Conservation (phyloP, 495 filamentous ascomycete genomes). For the Neurospora africana region DNA sequence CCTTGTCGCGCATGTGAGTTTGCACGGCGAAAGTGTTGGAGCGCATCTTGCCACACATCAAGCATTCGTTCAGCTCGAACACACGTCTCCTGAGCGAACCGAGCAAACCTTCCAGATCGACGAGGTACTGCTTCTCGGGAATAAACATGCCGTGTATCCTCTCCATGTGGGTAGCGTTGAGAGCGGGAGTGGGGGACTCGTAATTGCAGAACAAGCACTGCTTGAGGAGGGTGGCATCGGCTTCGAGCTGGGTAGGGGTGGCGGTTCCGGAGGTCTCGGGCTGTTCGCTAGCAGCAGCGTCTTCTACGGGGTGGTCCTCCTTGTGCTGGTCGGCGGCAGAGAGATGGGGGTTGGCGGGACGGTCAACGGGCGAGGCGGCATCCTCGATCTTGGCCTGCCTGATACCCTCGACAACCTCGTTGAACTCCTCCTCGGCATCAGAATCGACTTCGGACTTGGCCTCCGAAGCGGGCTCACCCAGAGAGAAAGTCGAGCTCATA, state of each 20-base stretch:
- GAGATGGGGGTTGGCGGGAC: constrained; percentile 47
- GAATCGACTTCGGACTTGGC: constrained; percentile 38
- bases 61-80: constrained; percentile 59
- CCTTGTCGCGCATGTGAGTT: constrained; percentile 93
- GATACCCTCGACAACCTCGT: constrained; percentile 64
- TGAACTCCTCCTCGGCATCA: constrained; percentile 65
- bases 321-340: constrained; percentile 37
- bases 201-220: constrained; percentile 88
- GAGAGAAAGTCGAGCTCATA: constrained; percentile 81
- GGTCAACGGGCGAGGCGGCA: constrained; percentile 38
- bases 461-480: constrained; percentile 65
- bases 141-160: constrained; percentile 93
- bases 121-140: constrained; percentile 72
- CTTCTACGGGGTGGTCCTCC: constrained; percentile 26
- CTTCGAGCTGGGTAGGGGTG: constrained; percentile 13
- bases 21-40: constrained; percentile 64
- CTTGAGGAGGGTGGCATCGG: constrained; percentile 36
- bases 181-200: constrained; percentile 54
- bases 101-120: constrained; percentile 71
- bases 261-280: constrained; percentile 11
- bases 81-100: constrained; percentile 63
- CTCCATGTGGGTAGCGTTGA: constrained; percentile 82
- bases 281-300: constrained; percentile 23
- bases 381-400: constrained; percentile 64
- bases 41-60: constrained; percentile 73